Evolutionary conservation across 306 rosid species (phyloP), one percentile per base, ranked within the genome.

Genomic region (Cyamopsis tetragonoloba): DNA sequence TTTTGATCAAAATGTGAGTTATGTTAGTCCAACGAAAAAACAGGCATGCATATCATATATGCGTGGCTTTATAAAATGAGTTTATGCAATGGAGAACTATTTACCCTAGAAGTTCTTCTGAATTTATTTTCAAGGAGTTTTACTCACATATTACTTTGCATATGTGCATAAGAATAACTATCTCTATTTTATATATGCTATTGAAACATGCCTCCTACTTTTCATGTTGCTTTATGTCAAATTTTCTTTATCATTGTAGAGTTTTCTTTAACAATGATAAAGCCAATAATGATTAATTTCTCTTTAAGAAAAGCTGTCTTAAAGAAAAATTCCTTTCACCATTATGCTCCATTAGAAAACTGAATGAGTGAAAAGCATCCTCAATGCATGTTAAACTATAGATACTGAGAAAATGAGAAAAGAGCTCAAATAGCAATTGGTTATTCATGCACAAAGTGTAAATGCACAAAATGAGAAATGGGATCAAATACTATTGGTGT

Each of bases 281-380:
- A 77, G 81, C 43, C n/a, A n/a, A n/a, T 18, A 37, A 30, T 43
- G 50, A 17, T 41, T 74, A 76, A 71, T 71, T 74, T 41, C 18
- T 57, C 80, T 79, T 81, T 81, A 2, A 2, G 60, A n/a, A n/a
- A n/a, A n/a, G n/a, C n/a, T n/a, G n/a, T n/a, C n/a, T n/a, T n/a
- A n/a, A n/a, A n/a, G 59, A 58, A 66, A 22, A 49, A 15, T 41
- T 49, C 59, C 35, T 66, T 26, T 19, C 4, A 20, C 41, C 35
- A 47, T 55, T 59, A 55, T 77, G 69, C 74, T 71, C 69, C 41
- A 80, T 81, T 71, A 30, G 77, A 65, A 47, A 72, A 75, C 51
- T 73, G 78, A 73, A 64, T 63, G 59, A 72, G 75, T 55, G 49
- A 66, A 78, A 73, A 68, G 20, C 59, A 55, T 62, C 26, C 76